Conservation (phyloP, 2,329 filamentous ascomycete genomes). For the Ilyonectria mors-panacis region DNA sequence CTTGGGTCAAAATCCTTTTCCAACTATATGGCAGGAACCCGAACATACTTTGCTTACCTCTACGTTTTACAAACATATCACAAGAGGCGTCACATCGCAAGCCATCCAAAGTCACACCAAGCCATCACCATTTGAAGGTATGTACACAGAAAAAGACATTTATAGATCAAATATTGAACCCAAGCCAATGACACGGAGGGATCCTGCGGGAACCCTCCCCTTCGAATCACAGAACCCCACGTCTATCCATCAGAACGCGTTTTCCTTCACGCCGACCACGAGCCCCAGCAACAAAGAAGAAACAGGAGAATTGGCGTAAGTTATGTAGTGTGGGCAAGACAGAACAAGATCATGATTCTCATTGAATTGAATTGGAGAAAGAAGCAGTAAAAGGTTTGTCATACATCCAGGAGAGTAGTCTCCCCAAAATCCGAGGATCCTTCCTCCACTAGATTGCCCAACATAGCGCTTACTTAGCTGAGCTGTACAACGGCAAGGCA, state of each 20-base stretch:
- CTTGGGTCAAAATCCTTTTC: background rate
- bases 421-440: slow-evolving; percentile 32
- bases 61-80: background rate
- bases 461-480: slow-evolving; percentile 25
- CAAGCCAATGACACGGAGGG: slow-evolving; percentile 33
- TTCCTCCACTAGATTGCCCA: slow-evolving; percentile 43
- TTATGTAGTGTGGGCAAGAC: slow-evolving; percentile 36
- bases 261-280: background rate
- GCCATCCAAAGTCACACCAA: slow-evolving; percentile 26
- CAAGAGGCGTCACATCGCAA: background rate
- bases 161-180: slow-evolving; percentile 23
- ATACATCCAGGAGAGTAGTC: slow-evolving; percentile 46
- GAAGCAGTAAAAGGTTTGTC: slow-evolving; percentile 42
- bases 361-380: slow-evolving; percentile 48
- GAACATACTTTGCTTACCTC: background rate
- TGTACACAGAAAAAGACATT: slow-evolving; percentile 40
- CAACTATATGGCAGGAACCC: background rate
- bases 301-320: slow-evolving; percentile 26
- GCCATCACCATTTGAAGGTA: slow-evolving; percentile 38
- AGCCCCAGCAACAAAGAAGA: slow-evolving; percentile 5
- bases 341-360: slow-evolving; percentile 48
- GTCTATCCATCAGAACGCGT: slow-evolving; percentile 41
- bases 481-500: slow-evolving; percentile 44
- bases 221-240: slow-evolving; percentile 25
- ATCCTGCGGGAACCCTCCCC: slow-evolving; percentile 20